phyloP scores from a whole-genome alignment of 2,329 filamentous ascomycete genomes.

The Apiospora phragmitis region DNA sequence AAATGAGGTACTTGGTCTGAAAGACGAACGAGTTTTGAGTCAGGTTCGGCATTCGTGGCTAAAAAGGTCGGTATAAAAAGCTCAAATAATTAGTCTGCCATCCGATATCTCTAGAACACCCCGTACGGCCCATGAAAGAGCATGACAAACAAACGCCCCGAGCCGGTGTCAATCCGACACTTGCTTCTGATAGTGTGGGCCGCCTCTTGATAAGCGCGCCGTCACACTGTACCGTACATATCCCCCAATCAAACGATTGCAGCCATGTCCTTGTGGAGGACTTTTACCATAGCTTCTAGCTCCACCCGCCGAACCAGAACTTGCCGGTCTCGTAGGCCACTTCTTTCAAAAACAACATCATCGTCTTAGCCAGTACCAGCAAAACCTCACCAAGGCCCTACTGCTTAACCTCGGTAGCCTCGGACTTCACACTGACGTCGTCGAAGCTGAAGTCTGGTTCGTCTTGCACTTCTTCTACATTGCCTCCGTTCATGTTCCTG shows the following conservation, averaged over 20 bases:
- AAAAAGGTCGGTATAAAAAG: background rate
- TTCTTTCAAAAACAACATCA: slow-evolving; percentile 15
- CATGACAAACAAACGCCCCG: background rate
- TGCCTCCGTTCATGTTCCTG: background rate
- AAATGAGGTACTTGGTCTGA: background rate
- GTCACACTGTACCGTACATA: background rate
- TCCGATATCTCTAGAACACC: background rate
- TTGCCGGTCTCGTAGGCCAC: slow-evolving; percentile 17
- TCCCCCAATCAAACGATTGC: background rate
- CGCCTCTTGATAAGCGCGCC: background rate
- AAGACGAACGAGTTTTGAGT: background rate
- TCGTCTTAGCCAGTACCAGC: slow-evolving; percentile 22
- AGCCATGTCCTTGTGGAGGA: background rate
- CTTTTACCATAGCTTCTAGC: background rate
- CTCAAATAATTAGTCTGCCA: background rate
- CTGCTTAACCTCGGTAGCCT: slow-evolving; percentile 27
- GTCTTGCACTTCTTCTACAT: background rate
- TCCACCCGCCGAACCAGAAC: slow-evolving; percentile 14
- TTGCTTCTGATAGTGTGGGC: background rate
- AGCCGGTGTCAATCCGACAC: background rate
- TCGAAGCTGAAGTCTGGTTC: slow-evolving; percentile 11
- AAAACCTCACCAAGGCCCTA: slow-evolving; percentile 29
- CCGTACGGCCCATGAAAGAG: background rate
- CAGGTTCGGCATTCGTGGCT: background rate
- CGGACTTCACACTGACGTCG: slow-evolving; percentile 22